phyloP scores from a whole-genome alignment of 441 rosid species.

The Populus tomentosa region DNA sequence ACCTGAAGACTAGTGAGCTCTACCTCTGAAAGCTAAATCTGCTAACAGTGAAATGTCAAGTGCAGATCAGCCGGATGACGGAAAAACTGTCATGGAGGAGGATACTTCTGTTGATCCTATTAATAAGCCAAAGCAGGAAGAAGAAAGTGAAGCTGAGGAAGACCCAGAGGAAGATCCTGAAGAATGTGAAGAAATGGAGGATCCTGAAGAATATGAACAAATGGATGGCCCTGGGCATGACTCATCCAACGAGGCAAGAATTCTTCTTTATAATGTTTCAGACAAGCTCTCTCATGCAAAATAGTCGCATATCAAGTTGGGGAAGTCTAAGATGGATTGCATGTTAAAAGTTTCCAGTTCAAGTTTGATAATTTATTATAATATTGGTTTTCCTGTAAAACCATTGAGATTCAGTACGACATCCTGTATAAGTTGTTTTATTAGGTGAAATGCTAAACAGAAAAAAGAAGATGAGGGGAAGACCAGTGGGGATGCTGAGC shows the following conservation, averaged over 20 bases:
- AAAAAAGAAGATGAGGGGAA: constrained; percentile 41
- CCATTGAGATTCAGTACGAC: neutral
- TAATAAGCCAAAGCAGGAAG: constrained; percentile 36
- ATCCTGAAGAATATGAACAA: constrained; percentile 30
- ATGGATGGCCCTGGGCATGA: constrained; percentile 50
- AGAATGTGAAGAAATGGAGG: constrained; percentile 60
- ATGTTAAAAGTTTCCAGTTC: neutral
- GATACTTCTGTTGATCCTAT: constrained; percentile 30
- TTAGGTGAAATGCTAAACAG: constrained; percentile 31
- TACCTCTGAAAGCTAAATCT: constrained; percentile 47
- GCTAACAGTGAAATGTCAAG: constrained; percentile 28
- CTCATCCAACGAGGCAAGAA: constrained; percentile 47
- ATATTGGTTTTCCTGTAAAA: neutral
- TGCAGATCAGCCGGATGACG: constrained; percentile 38
- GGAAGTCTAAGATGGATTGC: neutral
- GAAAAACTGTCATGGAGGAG: constrained; percentile 28
- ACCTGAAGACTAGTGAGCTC: constrained; percentile 48
- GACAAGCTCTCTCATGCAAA: neutral
- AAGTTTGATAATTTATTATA: neutral
- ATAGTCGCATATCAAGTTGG: neutral
- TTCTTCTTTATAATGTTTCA: constrained; percentile 6
- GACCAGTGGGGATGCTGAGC: constrained; percentile 33
- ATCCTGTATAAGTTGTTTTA: neutral
- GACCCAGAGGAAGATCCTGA: constrained; percentile 23
- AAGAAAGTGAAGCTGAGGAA: constrained; percentile 45